Evolutionary conservation across 768 basidiomycete genomes (phyloP), one percentile per base, ranked within the genome.

Genomic region (Russula virescens): DNA sequence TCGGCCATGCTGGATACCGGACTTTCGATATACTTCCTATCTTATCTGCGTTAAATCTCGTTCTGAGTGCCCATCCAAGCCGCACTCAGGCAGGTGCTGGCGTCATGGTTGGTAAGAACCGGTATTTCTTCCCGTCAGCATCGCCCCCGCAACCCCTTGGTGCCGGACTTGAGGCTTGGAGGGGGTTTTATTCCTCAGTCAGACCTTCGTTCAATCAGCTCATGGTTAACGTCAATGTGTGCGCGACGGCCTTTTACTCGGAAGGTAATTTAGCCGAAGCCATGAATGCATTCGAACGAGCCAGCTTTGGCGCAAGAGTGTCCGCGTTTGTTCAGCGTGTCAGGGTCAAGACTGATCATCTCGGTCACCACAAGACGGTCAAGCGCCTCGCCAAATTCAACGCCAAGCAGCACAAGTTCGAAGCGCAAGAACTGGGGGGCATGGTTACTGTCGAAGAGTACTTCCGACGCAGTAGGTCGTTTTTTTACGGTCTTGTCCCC

Each of bases 361-460:
- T 93, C 16, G 83, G 84, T n/a, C 87, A 90, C 68, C 83, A 77
- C 69, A 92, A 90, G 74, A 84, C 85, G 0, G 79, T 93, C 62
- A 87, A 86, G 71, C 72, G 72, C 2, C 70, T 88, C 16, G 76
- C 77, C 14, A 75, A 76, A 25, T 51, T 73, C 21, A 79, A 40
- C 11, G 76, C 83, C 18, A 73, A 51, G 42, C 69, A 78, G 34
- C 73, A 79, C 62, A 70, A 58, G 14, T 83, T 83, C 64, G 68
- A 71, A 10, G 73, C 77, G 6, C 72, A 76, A 2, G 80, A 79
- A 31, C 69, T 73, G 53, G 74, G 75, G 6, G 73, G 71, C 1
- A 71, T 60, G 21, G 76, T 83, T 31, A 76, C 74, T 0, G 83
- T 83, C 2, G 77, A 79, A 60, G 64, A 78, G 28, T 83, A 82